Evolutionary conservation across 768 basidiomycete genomes (phyloP).

Genomic region (Russula sp.): DNA sequence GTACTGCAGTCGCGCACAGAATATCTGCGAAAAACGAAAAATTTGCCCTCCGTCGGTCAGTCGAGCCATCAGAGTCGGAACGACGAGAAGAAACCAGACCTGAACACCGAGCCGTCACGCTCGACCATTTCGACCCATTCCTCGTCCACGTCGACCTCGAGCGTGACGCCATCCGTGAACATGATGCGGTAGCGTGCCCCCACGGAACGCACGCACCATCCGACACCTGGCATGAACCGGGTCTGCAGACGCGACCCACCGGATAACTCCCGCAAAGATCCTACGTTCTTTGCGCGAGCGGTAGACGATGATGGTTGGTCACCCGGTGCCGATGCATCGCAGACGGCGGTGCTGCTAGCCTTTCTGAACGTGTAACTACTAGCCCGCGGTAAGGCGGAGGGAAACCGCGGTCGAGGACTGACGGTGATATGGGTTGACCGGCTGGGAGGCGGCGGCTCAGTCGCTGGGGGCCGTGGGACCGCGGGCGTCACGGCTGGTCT

Average conservation of each 20-base stretch:
- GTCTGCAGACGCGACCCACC: conserved; percentile 26
- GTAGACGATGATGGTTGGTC: conserved; percentile 20
- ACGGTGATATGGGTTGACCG: conserved; percentile 12
- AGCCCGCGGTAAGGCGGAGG: conserved; percentile 1
- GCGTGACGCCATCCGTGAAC: conserved; percentile 36
- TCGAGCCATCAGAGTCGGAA: not conserved
- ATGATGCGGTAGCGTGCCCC: conserved; percentile 37
- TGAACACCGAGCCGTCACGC: conserved; percentile 25
- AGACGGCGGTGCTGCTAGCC: conserved; percentile 22
- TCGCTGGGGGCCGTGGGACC: not conserved
- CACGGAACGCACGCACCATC: conserved; percentile 38
- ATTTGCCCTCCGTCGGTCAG: not conserved
- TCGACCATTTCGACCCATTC: conserved; percentile 34
- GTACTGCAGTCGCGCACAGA: conserved; percentile 31
- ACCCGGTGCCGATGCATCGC: not conserved
- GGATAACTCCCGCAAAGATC: not conserved
- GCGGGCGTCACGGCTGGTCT: not conserved
- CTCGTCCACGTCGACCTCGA: conserved; percentile 39
- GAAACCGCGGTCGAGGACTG: conserved; percentile 17
- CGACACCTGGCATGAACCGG: conserved; percentile 34
- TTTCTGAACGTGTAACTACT: conserved; percentile 15
- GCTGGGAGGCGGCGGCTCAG: not conserved
- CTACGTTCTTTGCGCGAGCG: conserved; percentile 16
- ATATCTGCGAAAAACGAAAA: conserved; percentile 23
- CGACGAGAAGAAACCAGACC: conserved; percentile 14